A percentile compares a stretch with the other conserved stretches of the same genome.
Evolutionary conservation across 2,329 filamentous ascomycete species (phyloP).

Genomic region (Pyrenochaeta sp.): DNA sequence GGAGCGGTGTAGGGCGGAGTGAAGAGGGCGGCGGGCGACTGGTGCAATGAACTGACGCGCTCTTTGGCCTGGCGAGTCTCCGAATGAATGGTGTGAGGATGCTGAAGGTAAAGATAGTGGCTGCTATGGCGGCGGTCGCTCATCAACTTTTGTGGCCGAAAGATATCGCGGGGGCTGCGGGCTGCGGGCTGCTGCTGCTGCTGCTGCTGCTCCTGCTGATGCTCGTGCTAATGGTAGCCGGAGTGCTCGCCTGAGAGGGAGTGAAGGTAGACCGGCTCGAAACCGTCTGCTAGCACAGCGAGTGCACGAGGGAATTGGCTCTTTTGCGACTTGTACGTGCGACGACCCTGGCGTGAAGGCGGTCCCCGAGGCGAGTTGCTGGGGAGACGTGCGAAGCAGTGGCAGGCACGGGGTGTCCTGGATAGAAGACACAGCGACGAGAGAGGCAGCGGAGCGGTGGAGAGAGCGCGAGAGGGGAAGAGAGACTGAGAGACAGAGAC

Average conservation of each 20-base stretch:
- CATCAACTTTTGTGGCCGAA: slow-evolving; percentile 31
- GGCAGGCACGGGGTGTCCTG: slow-evolving; percentile 10
- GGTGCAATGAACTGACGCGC: slow-evolving; percentile 10
- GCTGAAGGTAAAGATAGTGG: slow-evolving; percentile 34
- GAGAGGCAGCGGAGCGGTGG: slow-evolving; percentile 9
- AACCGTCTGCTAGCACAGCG: neutral
- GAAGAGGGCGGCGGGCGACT: slow-evolving; percentile 18
- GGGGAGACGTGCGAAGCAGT: slow-evolving; percentile 7
- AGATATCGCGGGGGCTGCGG: slow-evolving; percentile 8
- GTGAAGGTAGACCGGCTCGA: neutral
- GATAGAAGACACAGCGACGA: slow-evolving; percentile 5
- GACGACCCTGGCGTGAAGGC: slow-evolving; percentile 34
- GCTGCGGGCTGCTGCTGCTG: neutral
- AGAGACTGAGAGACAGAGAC: neutral
- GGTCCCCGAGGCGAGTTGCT: slow-evolving; percentile 21
- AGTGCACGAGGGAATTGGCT: slow-evolving; percentile 16
- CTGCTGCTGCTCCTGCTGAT: slow-evolving; percentile 3
- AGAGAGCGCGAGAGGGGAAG: neutral
- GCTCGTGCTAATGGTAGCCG: neutral
- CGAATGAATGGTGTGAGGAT: slow-evolving; percentile 28
- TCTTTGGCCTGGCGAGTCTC: slow-evolving; percentile 19
- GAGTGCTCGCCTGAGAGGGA: neutral
- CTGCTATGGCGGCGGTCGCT: slow-evolving; percentile 35
- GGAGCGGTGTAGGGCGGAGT: slow-evolving; percentile 18
- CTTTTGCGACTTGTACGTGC: slow-evolving; percentile 13